Evolutionary conservation across 805 yeast species (phyloP).

Genomic region (Monosporozyma aquatica): DNA sequence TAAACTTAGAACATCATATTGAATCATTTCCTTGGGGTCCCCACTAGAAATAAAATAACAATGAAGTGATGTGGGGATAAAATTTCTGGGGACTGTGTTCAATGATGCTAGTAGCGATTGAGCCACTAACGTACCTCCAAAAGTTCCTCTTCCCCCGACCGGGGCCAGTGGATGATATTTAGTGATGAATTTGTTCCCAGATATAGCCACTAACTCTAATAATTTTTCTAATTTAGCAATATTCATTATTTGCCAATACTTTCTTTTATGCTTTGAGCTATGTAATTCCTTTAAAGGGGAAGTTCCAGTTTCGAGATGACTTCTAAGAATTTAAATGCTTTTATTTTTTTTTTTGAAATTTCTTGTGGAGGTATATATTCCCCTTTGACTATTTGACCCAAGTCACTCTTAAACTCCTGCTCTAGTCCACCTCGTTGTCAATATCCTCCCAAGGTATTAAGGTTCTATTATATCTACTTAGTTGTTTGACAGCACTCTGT

Average conservation of each 20-base stretch:
- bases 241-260: not conserved
- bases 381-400: no score
- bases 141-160: slow-evolving; percentile 52
- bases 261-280: no score
- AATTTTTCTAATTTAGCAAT: slow-evolving; percentile 14
- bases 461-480: slow-evolving; percentile 10
- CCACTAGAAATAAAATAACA: slow-evolving; percentile 55
- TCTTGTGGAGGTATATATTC: no score
- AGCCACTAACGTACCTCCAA: slow-evolving; percentile 63
- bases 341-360: no score
- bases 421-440: not conserved
- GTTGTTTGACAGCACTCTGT: no score
- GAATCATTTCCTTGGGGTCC: slow-evolving; percentile 35
- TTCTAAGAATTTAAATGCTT: no score
- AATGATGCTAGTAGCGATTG: slow-evolving; percentile 57
- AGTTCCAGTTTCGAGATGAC: no score
- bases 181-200: slow-evolving; percentile 18
- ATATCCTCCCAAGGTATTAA: slow-evolving; percentile 28
- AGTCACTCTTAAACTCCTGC: no score
- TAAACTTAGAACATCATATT: slow-evolving; percentile 44
- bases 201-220: slow-evolving; percentile 15
- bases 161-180: slow-evolving; percentile 31
- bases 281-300: no score
- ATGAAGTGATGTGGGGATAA: slow-evolving; percentile 53
- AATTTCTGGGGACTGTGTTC: slow-evolving; percentile 37